Conservation (phyloP, 2,329 filamentous ascomycete genomes). For the Xylariaceae sp. region DNA sequence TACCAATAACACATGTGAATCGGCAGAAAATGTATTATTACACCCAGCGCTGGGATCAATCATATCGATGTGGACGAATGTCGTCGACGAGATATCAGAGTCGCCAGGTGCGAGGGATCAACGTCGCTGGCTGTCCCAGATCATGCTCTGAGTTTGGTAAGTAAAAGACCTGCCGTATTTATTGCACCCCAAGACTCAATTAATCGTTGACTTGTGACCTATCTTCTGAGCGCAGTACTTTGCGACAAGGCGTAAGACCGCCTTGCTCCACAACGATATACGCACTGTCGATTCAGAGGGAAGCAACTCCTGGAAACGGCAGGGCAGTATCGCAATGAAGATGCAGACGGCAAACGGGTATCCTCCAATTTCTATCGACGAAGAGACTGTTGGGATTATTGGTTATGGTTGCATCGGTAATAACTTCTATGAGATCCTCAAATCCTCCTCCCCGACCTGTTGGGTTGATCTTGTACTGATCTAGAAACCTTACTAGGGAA, state of each 20-base stretch:
- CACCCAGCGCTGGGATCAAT: constrained; percentile 17
- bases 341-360: constrained; percentile 18
- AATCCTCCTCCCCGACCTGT: background rate
- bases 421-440: background rate
- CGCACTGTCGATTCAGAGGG: constrained; percentile 11
- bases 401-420: constrained; percentile 21
- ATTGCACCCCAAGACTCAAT: background rate
- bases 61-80: constrained; percentile 22
- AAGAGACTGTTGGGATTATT: constrained; percentile 21
- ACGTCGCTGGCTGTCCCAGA: constrained; percentile 19
- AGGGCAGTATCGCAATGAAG: constrained; percentile 14
- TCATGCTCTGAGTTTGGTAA: constrained; percentile 21
- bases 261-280: constrained; percentile 18
- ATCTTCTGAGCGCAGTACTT: constrained; percentile 15
- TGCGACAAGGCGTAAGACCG: constrained; percentile 20
- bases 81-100: constrained; percentile 17
- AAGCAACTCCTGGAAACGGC: constrained; percentile 17
- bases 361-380: constrained; percentile 13
- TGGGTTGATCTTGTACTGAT: background rate
- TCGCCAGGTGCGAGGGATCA: constrained; percentile 16
- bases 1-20: background rate
- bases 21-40: constrained; percentile 20
- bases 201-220: background rate
- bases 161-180: background rate
- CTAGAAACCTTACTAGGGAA: constrained; percentile 9